Evolutionary conservation across 2,329 filamentous ascomycete genomes (phyloP), one percentile per base, ranked within the genome.

Genomic region (Karstenula rhodostoma): DNA sequence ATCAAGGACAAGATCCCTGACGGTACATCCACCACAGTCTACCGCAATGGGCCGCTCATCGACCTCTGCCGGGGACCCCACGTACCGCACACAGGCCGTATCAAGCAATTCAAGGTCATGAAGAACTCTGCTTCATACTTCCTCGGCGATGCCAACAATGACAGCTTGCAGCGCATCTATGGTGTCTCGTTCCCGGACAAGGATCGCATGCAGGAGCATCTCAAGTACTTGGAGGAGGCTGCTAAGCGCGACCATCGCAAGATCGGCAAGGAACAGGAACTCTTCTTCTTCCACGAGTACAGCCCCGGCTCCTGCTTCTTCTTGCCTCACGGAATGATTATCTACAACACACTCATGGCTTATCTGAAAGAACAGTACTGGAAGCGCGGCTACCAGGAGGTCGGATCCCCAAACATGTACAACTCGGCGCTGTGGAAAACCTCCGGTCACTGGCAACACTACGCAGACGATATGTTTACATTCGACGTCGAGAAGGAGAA

Each of bases 181-280:
- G 95, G 95, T 79, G 90, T 99, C 59, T 96, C 93, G 6, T 99
- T 93, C 88, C 94, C 94, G 3, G 93, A 97, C 80, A 98, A 99
- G 87, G 96, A 97, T 82, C 87, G 89, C 72, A 92, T 99, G 82
- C 89, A 91, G 49, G 93, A 96, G 73, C 93, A 98, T 83, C 89
- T 96, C 81, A 93, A 94, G 74, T 96, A 96, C 81, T 86, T 99
- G 32, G 94, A 97, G 73, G 95, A 99, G 81, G 95, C 95, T n/a
- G 94, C 95, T 63, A 97, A 97, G 85, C 90, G 95, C 65, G 95
- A 98, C 74, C 95, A 99, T 77, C 86, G 94, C 67, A 93, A 92
- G 81, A 94, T 99, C 68, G 95, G 94, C 66, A 92, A 90, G 75
- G 94, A 98, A 65, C 95, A 99, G 79, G 94, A 98, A 77, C 88